Percentiles rank a stretch among this genome's conserved stretches.
These are phyloP conservation scores for Phytophthora sp. DNA, from an alignment of 352 stramenopile species.

Conservation along the genomic window DNA sequence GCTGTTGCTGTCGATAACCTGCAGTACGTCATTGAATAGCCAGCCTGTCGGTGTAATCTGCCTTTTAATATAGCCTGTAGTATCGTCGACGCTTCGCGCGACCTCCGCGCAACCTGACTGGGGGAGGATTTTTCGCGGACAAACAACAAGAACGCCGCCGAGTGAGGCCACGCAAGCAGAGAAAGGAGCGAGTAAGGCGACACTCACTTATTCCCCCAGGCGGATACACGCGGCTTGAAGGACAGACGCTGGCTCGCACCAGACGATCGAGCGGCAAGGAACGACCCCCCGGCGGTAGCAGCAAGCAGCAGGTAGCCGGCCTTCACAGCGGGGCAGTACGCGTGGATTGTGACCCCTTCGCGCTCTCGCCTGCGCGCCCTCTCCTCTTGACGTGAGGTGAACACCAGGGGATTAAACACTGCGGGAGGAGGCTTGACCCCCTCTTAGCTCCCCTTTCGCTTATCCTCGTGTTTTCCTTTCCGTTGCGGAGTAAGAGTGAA, in stretches of 20 bases:
- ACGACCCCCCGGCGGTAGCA: constrained; percentile 12
- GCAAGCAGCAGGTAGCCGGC: constrained; percentile 35
- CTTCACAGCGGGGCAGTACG: not conserved
- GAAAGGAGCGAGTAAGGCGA: constrained; percentile 34
- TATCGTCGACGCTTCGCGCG: constrained; percentile 16
- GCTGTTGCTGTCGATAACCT: no score
- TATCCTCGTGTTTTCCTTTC: constrained; percentile 19
- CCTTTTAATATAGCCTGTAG: not conserved
- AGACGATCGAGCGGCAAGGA: constrained; percentile 27
- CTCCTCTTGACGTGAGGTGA: not conserved
- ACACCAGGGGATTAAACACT: constrained; percentile 15
- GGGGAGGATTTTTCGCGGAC: constrained; percentile 41
- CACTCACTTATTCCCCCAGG: constrained; percentile 36
- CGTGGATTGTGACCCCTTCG: not conserved
- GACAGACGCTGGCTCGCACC: constrained; percentile 10
- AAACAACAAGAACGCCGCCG: constrained; percentile 40
- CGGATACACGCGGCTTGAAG: constrained; percentile 31
- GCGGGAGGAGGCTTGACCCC: not conserved
- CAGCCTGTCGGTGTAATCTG: no score
- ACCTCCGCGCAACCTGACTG: constrained; percentile 16
- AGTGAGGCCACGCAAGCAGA: constrained; percentile 41
- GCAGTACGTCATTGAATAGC: no score
- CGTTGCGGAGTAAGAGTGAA: constrained; percentile 31
- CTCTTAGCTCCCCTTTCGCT: not conserved
- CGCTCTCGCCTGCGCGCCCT: not conserved